Evolutionary conservation across 164 flowering plant genomes (phyloP), one percentile per base, ranked within the genome.

Genomic region (Kalanchoe fedtschenkoi): DNA sequence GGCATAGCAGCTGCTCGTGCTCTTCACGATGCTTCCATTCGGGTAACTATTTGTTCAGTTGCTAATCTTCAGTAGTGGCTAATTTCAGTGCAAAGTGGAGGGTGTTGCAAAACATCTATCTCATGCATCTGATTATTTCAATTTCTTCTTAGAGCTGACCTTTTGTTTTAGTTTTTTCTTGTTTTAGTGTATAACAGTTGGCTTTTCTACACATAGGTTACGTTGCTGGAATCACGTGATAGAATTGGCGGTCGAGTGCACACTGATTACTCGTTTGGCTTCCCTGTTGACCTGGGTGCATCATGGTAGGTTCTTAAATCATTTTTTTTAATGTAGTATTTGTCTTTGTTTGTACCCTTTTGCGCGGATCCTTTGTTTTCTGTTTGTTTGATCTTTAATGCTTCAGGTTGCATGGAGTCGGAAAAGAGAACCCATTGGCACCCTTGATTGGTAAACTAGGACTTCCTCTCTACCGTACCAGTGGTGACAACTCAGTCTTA

Each of bases 401-500:
- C 28, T 64, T 69, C 78, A 90, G 98, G 98, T 75, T 93, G 76
- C 98, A 93, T 77, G 98, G 98, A 24, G 98, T 90, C 47, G 81
- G 87, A 77, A 68, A 90, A 57, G 92, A 93, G 68, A 93, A 93
- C 77, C 98, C 98, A 19, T 73, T 93, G 75, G 97, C 98, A 60
- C 81, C 92, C 7, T 53, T 93, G 71, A 93, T 93, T 64, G 82
- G 96, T 17, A 81, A 81, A 73, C 70, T 93, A 19, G 97, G 96
- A 56, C 67, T 90, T 34, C 98, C 97, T 0, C 77, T 93, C 54
- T 93, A 93, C 66, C 88, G 98, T 58, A 93, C 98, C 3, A 90
- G 98, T 70, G 97, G 93, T 55, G 98, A 90, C 73, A 86, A 93
- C 77, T 93, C 98, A 42, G 96, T 90, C 43, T 62, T 93, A 68